Evolutionary conservation across 148 eudicot genomes (phyloP), one percentile per base, ranked within the genome.

Genomic region (Chenopodium album): DNA sequence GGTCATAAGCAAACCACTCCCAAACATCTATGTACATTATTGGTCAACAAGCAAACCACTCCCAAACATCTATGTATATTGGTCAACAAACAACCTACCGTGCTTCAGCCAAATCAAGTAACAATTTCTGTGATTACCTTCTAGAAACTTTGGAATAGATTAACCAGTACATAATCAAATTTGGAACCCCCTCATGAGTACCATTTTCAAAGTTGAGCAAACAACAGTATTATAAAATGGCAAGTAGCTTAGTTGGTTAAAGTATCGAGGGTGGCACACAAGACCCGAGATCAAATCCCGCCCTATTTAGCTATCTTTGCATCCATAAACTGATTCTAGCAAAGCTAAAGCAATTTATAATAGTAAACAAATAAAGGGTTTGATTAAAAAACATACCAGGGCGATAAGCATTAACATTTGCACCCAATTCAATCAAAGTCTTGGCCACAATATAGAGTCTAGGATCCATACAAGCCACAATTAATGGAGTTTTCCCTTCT

Each of bases 401-500:
- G 64, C 90, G 90, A 82, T 87, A 89, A 8, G 90, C 89, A 82
- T 85, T 88, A 72, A 89, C 78, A 83, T 91, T 89, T 47, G 92
- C 91, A 80, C 92, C 92, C 78, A 89, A 80, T 71, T 89, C 91
- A 75, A 91, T 87, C 73, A 91, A 84, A 63, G 89, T 83, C 79
- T 87, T 87, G 44, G 94, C 91, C n/a, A 83, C 81, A 72, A 60
- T 19, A 79, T 85, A 89, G 13, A 85, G 85, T 44, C 88, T 82
- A 26, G 86, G 79, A 85, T 84, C 87, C 92, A 88, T 88, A 65
- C 82, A 88, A 28, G 94, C 92, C 37, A 83, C 79, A 78, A 91
- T 89, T 34, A 91, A 76, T 44, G 94, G 86, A n/a, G 94, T 91
- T 80, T 91, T 91, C 69, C 94, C 94, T 65, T 89, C 86, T 84